Conservation (phyloP, 208 protist genomes). For the Leishmania tarentolae region DNA sequence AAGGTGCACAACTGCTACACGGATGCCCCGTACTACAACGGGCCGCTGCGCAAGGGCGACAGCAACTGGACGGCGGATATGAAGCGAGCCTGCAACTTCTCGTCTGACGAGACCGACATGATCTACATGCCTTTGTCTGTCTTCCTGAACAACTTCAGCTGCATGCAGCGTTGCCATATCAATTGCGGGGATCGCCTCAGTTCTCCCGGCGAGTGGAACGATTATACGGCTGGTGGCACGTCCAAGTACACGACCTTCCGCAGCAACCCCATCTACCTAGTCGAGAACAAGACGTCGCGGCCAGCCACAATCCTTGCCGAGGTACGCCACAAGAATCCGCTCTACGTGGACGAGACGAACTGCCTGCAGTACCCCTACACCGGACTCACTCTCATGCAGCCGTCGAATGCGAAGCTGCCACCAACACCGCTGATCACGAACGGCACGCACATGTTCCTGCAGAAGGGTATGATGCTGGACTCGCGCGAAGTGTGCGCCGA, state of each 20-base stretch:
- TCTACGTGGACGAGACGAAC: constrained; percentile 61
- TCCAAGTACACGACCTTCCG: constrained; percentile 88
- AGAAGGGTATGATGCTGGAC: constrained; percentile 85
- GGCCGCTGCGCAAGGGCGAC: constrained; percentile 45
- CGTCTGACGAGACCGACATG: constrained; percentile 41
- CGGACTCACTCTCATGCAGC: constrained; percentile 75
- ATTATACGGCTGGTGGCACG: constrained; percentile 63
- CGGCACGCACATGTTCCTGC: constrained; percentile 71
- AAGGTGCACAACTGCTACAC: constrained; percentile 82
- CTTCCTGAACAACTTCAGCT: constrained; percentile 82
- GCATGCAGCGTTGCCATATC: constrained; percentile 85
- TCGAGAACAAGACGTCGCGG: constrained; percentile 78
- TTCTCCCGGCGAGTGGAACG: constrained; percentile 70
- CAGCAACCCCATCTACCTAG: constrained; percentile 83
- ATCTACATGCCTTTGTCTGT: constrained; percentile 68
- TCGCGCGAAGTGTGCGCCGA: constrained; percentile 76
- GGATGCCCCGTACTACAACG: constrained; percentile 62
- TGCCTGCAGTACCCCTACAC: constrained; percentile 83
- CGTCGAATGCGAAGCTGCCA: constrained; percentile 60
- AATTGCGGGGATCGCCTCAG: constrained; percentile 85
- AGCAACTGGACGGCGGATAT: constrained; percentile 56
- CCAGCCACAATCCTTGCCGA: constrained; percentile 71
- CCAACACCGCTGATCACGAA: constrained; percentile 73
- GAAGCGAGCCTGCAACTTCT: constrained; percentile 48
- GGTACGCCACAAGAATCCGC: constrained; percentile 53